phyloP scores from a whole-genome alignment of 2,329 filamentous ascomycete species.

The Fusarium pilosicola region DNA sequence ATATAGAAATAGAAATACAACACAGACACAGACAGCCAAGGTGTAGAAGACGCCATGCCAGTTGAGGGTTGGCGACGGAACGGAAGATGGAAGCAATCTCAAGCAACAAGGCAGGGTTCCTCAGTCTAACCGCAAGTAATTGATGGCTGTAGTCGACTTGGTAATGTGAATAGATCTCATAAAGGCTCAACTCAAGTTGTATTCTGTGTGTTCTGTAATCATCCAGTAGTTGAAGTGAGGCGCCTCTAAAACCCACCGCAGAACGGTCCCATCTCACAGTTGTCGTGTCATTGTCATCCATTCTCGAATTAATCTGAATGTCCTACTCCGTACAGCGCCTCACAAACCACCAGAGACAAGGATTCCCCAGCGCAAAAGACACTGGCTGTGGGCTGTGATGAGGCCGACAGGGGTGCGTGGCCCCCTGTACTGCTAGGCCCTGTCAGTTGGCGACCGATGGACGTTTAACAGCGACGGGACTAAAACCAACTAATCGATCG shows the following conservation, averaged over 20 bases:
- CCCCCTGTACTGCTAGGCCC: background rate
- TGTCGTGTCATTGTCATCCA: conserved; percentile 31
- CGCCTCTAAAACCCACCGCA: conserved; percentile 6
- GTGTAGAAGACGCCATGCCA: background rate
- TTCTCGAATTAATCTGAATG: background rate
- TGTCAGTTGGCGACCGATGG: conserved; percentile 10
- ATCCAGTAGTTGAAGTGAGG: conserved; percentile 34
- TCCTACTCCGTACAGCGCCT: conserved; percentile 26
- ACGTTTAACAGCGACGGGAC: background rate
- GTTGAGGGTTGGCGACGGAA: background rate
- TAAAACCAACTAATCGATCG: conserved; percentile 22
- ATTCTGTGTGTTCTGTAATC: background rate
- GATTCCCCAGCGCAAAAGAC: conserved; percentile 41
- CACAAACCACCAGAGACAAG: conserved; percentile 36
- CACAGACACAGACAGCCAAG: background rate
- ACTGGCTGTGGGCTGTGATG: conserved; percentile 10
- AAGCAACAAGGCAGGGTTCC: background rate
- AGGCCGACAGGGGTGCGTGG: background rate
- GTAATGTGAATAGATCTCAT: background rate
- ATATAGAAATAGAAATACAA: background rate
- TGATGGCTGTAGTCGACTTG: background rate
- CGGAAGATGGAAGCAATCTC: conserved; percentile 13
- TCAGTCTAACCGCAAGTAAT: background rate
- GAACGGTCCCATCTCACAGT: conserved; percentile 5
- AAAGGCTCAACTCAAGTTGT: background rate